Conservation (phyloP, 2,329 filamentous ascomycete genomes). For the Ophiognomonia clavigignenti-juglandacearum region DNA sequence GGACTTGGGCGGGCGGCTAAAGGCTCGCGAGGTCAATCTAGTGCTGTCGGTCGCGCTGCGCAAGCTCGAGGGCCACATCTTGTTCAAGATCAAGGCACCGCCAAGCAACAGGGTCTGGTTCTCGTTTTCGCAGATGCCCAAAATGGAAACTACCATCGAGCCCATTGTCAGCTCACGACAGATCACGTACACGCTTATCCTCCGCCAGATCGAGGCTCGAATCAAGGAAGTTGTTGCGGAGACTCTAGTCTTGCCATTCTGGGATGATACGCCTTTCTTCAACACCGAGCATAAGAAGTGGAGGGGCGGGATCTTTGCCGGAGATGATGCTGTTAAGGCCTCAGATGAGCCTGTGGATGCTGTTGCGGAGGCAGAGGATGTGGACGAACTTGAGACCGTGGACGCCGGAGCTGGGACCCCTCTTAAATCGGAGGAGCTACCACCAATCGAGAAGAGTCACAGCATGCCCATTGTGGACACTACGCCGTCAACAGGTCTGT, state of each 20-base stretch:
- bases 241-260: constrained; percentile 86
- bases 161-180: constrained; percentile 93
- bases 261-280: constrained; percentile 93
- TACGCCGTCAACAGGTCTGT: constrained; percentile 36
- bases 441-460: constrained; percentile 51
- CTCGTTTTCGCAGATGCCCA: constrained; percentile 88
- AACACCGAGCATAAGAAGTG: constrained; percentile 72
- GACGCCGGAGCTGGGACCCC: constrained; percentile 34
- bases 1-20: constrained; percentile 83
- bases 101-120: constrained; percentile 97
- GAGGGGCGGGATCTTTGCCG: constrained; percentile 77
- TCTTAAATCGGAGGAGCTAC: constrained; percentile 35
- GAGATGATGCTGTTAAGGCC: constrained; percentile 42
- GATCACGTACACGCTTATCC: constrained; percentile 88
- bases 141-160: constrained; percentile 90
- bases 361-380: constrained; percentile 40
- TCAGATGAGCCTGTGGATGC: constrained; percentile 31
- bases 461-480: constrained; percentile 41
- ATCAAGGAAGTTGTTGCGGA: constrained; percentile 94
- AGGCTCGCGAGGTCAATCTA: constrained; percentile 82
- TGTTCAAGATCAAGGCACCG: constrained; percentile 87
- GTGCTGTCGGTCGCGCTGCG: constrained; percentile 82
- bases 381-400: constrained; percentile 40
- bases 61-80: constrained; percentile 76
- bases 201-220: constrained; percentile 88